Evolutionary conservation across 306 rosid species (phyloP), one percentile per base, ranked within the genome.

Genomic region (Erythrophleum fordii): DNA sequence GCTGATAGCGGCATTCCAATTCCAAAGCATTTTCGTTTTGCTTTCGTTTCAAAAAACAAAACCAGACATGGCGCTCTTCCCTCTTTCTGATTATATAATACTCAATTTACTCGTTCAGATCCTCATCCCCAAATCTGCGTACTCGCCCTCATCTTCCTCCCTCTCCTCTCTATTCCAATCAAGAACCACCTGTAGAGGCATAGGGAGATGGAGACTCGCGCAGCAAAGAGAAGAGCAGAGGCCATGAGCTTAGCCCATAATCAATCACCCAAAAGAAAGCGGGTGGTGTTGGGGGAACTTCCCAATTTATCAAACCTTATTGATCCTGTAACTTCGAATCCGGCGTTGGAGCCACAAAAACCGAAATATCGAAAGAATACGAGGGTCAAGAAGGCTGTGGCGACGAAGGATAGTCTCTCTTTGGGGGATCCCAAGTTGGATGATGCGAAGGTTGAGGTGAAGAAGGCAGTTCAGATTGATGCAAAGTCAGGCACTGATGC

Each of bases 271-370:
- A 83, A 58, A 2, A 91, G 81, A 51, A 88, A 85, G 72, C 87
- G 97, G 1, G 85, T 86, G 13, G 93, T 88, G 17, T 58, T 91
- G 26, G 92, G 91, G 0, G 94, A 93, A 59, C 83, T 91, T 41
- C 59, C 89, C 11, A 87, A 85, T 23, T 16, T 83, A n/a, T 71
- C 84, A 1, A 80, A 88, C 62, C 70, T 62, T 64, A 31, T 25
- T 51, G 61, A 11, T 17, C 22, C 84, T 0, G 37, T 0, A 3
- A 31, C 16, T 34, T 13, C 29, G 31, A 65, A 41, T 51, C 52
- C 51, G 1, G 78, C 34, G 20, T 16, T 76, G 0, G 73, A 44
- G 35, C 74, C 61, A 5, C 37, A 81, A 42, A 90, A 85, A 39
- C 70, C 69, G 0, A 83, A 76, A 52, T 37, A 46, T 56, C 45